Evolutionary conservation across 805 yeast genomes (phyloP).

Genomic region (Zygoascus ofunaensis): DNA sequence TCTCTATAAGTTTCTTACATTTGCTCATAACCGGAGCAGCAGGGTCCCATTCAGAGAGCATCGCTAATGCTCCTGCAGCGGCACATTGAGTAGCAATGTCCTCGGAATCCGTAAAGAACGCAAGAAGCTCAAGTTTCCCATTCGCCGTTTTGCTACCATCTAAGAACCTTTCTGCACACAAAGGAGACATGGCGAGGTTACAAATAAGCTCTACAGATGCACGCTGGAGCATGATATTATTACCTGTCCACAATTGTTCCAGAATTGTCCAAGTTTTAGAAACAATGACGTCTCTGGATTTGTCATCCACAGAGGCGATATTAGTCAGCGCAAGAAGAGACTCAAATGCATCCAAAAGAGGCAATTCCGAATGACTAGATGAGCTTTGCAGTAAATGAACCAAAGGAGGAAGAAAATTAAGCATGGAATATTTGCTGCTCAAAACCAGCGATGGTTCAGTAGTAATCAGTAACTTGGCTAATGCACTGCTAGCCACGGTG

Average conservation of each 20-base stretch:
- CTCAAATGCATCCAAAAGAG: constrained; percentile 39
- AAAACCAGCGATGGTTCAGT: constrained; percentile 29
- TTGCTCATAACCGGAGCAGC: constrained; percentile 24
- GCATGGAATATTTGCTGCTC: constrained; percentile 25
- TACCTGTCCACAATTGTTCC: constrained; percentile 36
- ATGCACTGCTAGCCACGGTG: constrained; percentile 21
- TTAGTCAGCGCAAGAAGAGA: constrained; percentile 61
- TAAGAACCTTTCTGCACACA: constrained; percentile 30
- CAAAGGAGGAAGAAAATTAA: constrained; percentile 26
- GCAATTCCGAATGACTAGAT: constrained; percentile 18
- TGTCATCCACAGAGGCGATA: constrained; percentile 41
- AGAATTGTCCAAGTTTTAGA: constrained; percentile 39
- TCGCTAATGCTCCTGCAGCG: constrained; percentile 34
- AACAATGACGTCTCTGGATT: constrained; percentile 33
- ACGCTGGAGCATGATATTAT: constrained; percentile 42
- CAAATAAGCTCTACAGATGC: constrained; percentile 57
- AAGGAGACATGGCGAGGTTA: constrained; percentile 40
- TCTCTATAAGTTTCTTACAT: constrained; percentile 19
- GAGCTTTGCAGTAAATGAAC: constrained; percentile 20
- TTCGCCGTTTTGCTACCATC: constrained; percentile 23
- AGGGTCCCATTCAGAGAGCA: constrained; percentile 30
- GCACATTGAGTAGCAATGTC: constrained; percentile 29
- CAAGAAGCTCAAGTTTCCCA: constrained; percentile 24
- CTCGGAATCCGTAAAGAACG: constrained; percentile 26
- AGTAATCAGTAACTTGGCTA: constrained; percentile 30